Evolutionary conservation across 2,329 filamentous ascomycete genomes (phyloP).

Genomic region (Aureobasidium sp.): DNA sequence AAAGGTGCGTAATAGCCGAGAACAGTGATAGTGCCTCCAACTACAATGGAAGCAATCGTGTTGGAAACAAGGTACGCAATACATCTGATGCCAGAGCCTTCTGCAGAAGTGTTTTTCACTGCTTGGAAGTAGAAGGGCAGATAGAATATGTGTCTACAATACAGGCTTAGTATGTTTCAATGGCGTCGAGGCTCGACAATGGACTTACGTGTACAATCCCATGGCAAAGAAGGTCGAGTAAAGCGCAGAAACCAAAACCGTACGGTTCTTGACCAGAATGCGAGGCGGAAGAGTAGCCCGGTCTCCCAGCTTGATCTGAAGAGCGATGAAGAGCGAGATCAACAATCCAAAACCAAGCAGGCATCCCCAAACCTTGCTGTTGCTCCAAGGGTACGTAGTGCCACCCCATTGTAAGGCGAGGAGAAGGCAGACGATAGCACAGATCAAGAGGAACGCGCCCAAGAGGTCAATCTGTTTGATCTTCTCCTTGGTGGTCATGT

Average conservation of each 20-base stretch:
- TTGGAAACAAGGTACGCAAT: conserved; percentile 37
- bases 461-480: conserved; percentile 35
- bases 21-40: conserved; percentile 21
- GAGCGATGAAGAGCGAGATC: conserved; percentile 15
- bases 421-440: conserved; percentile 32
- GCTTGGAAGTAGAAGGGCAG: conserved; percentile 29
- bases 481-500: conserved; percentile 35
- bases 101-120: conserved; percentile 23
- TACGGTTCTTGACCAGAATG: conserved; percentile 27
- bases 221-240: conserved; percentile 33
- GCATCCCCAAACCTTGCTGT: conserved; percentile 21
- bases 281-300: conserved; percentile 23
- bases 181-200: neutral
- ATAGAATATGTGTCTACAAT: conserved; percentile 29
- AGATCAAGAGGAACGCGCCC: conserved; percentile 39
- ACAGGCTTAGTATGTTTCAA: neutral
- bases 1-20: conserved; percentile 23
- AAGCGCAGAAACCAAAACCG: conserved; percentile 28
- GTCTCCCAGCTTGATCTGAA: conserved; percentile 21
- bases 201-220: conserved; percentile 29
- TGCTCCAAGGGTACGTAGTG: conserved; percentile 31
- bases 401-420: conserved; percentile 43
- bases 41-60: conserved; percentile 19
- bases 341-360: conserved; percentile 5
- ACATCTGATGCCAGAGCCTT: conserved; percentile 40